Percentiles rank a stretch among this genome's conserved stretches.
Conservation (phyloP, 2,329 filamentous ascomycete genomes). For the Aspergillus udagawae region DNA sequence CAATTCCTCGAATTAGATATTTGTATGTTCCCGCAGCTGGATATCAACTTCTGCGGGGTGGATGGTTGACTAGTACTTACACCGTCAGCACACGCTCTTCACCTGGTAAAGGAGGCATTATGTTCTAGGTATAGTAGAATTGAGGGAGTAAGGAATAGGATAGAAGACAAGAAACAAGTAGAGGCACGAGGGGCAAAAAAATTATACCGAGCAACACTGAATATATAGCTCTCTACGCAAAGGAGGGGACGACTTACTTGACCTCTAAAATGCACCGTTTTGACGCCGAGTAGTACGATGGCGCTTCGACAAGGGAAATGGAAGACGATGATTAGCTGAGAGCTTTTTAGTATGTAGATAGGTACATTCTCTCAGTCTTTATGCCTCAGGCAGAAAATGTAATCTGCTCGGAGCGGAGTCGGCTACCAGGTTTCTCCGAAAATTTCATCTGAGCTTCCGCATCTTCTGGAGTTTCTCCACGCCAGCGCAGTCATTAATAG, state of each 20-base stretch:
- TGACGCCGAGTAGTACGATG: conserved; percentile 19
- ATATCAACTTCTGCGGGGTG: conserved; percentile 16
- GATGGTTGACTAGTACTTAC: conserved; percentile 30
- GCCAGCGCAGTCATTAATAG: background rate
- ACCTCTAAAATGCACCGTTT: conserved; percentile 11
- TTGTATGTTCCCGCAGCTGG: background rate
- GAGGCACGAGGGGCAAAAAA: background rate
- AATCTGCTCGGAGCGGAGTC: conserved; percentile 8
- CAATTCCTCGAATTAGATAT: conserved; percentile 7
- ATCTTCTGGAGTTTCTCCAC: conserved; percentile 7
- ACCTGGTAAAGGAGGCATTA: conserved; percentile 44
- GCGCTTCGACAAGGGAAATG: conserved; percentile 14
- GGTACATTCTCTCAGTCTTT: background rate
- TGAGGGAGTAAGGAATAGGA: conserved; percentile 1
- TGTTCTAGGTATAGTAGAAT: conserved; percentile 10
- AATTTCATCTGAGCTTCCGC: conserved; percentile 30
- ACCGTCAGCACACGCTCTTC: conserved; percentile 46
- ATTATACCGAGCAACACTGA: conserved; percentile 3
- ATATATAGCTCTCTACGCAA: conserved; percentile 3
- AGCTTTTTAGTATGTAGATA: background rate
- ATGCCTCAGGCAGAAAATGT: conserved; percentile 1
- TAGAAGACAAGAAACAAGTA: conserved; percentile 1
- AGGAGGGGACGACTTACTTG: conserved; percentile 13
- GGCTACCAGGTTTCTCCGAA: conserved; percentile 30
- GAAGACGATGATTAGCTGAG: conserved; percentile 8